Conservation (phyloP, 768 basidiomycete genomes). For the Lentinula sp. region DNA sequence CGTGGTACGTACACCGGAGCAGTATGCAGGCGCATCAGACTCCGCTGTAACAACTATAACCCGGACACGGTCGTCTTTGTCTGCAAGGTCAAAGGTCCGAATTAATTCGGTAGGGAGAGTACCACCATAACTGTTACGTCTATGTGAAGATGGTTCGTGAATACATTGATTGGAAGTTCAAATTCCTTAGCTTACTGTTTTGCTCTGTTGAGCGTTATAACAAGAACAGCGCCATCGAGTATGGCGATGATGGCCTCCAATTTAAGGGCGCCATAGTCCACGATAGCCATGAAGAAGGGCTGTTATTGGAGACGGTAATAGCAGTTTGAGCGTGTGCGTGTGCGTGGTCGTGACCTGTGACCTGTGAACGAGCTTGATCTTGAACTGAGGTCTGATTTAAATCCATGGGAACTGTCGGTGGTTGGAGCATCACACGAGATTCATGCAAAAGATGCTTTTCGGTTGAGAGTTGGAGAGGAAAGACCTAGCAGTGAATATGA, state of each 20-base stretch:
- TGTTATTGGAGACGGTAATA: not conserved
- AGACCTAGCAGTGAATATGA: too few relatives aligned
- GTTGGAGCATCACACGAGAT: too few relatives aligned
- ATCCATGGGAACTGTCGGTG: too few relatives aligned
- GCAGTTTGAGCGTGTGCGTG: not conserved
- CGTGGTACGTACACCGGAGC: constrained; percentile 30
- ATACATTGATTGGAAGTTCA: not conserved
- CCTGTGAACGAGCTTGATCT: too few relatives aligned
- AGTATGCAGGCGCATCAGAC: constrained; percentile 43
- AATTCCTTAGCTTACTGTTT: constrained; percentile 30
- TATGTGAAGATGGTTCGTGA: constrained; percentile 12
- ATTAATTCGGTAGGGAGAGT: constrained; percentile 31
- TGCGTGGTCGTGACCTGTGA: too few relatives aligned
- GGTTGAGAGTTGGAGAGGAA: too few relatives aligned
- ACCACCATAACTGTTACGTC: constrained; percentile 38
- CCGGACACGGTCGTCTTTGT: constrained; percentile 47
- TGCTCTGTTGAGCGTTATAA: constrained; percentile 40
- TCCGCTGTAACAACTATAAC: constrained; percentile 49
- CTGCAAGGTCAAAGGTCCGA: constrained; percentile 36
- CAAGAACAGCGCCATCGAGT: constrained; percentile 36
- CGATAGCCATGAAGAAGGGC: constrained; percentile 20
- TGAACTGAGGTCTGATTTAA: too few relatives aligned
- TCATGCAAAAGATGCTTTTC: too few relatives aligned
- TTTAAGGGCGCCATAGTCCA: constrained; percentile 27
- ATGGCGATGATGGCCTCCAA: constrained; percentile 37